Base-by-base conservation (phyloP, 2,329 filamentous ascomycete species). In the Coccinonectria pachysandricola region DNA sequence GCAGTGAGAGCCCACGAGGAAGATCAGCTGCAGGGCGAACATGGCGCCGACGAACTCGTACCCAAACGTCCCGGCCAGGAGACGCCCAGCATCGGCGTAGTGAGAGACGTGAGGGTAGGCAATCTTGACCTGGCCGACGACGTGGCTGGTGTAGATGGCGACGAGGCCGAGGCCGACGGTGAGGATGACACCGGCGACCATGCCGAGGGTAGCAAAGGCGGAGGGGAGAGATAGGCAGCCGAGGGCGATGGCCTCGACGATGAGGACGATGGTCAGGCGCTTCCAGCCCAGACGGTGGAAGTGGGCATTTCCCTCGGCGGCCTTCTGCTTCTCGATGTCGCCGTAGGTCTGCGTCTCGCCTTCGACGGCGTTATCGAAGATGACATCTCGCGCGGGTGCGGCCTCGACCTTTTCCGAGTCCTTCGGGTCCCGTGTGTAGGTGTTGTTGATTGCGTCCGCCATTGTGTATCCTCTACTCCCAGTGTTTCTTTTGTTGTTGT, bases 1-100 rank as follows among this genome's bases (percentile, higher is more conserved):
- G 19, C 79, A 61, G 51, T 85, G 80, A n/a, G 75, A 79, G 14
- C 69, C 74, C 53, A 79, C 75, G 37, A 80, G 67, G 54, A 84
- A 79, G 24, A 79, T 54, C 17, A 83, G 58, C 52, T 81, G 72
- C n/a, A 81, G 52, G 12, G 68, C 57, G 37, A 79, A 74, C 29
- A 67, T 73, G 31, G 59, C 52, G 13, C 74, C 74, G 23, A 79
- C 57, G 13, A 83, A 37, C 43, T 79, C 72, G 33, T 72, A 68
- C 1, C 74, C 75, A 22, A 69, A 57, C 10, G 53, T 56, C 4
- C 79, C 79, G 28, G 62, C 60, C 21, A 83, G 56, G 22, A 82
- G 57, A 16, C 67, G 57, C 4, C 75, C 77, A 1, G 34, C 34
- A 15, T 40, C 37, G 9, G 37, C 37, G 12, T 40, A 40, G 8